Evolutionary conservation across 768 basidiomycete species (phyloP), one percentile per base, ranked within the genome.

Genomic region (Psilocybe cyanescens): DNA sequence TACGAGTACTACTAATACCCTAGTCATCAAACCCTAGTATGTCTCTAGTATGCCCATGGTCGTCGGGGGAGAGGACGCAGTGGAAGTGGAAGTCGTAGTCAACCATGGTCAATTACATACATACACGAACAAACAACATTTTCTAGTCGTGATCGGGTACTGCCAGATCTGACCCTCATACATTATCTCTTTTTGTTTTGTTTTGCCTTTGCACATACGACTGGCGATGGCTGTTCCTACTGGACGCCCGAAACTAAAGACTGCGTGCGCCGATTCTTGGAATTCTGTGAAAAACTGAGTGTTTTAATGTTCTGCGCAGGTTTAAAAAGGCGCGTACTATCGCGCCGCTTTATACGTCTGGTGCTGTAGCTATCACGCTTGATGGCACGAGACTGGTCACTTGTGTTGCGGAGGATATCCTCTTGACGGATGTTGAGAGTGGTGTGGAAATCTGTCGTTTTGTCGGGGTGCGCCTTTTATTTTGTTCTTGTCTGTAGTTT

Each of bases 381-480:
- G 93, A 98, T 78, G 95, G 93, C 51, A 79, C 77, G 57, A 88
- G 82, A 75, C 81, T 99, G 33, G 83, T 95, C 55, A 95, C 94
- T 39, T 95, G 95, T 65, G 86, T 99, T 11, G 89, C 85, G 47
- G 95, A 96, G 69, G 89, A 95, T 62, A 88, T 92, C 5, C 71
- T 98, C 16, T 75, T 96, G 52, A 97, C 95, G 17, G 88, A 95
- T 64, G 79, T 94, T n/a, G 77, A 81, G 46, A 85, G 80, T 52
- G 95, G 96, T 4, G 73, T 77, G 51, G 83, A 89, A 61, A 85
- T 97, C 35, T 94, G 91, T 72, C 85, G 90, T 5, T 93, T 99
- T 72, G 76, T 84, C 51, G 91, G 93, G 58, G 96, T 98, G 71
- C 71, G 94, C 84, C 5, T 7, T 19, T 24, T 44, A 1, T 9